Percentiles rank a stretch among this genome's conserved stretches.
Evolutionary conservation across 2,329 filamentous ascomycete species (phyloP).

Genomic region (Xylaria sp.): DNA sequence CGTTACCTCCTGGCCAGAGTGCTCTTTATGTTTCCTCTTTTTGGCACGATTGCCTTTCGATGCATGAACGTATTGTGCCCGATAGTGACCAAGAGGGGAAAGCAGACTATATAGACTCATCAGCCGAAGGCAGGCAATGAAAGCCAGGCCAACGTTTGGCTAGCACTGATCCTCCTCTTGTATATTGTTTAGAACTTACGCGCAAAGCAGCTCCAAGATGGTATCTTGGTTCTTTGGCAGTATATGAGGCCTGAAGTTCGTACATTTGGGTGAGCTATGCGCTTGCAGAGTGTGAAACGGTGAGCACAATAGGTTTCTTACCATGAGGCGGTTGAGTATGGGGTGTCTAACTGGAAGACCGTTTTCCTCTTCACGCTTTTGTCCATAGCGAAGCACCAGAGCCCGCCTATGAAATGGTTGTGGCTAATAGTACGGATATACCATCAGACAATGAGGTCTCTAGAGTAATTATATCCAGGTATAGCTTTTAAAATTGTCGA

Average conservation of each 20-base stretch:
- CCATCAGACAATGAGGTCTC: neutral
- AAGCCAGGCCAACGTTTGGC: neutral
- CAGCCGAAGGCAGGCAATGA: constrained; percentile 9
- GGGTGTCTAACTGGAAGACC: constrained; percentile 69
- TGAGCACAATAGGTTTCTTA: constrained; percentile 42
- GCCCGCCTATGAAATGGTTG: neutral
- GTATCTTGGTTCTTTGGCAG: constrained; percentile 63
- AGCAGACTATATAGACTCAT: constrained; percentile 57
- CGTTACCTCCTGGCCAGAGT: constrained; percentile 24
- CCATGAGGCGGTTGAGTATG: constrained; percentile 67
- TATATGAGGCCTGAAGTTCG: constrained; percentile 62
- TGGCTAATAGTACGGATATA: neutral
- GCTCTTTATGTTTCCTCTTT: constrained; percentile 55
- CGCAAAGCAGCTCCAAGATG: constrained; percentile 71
- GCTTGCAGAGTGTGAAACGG: neutral
- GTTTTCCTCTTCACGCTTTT: constrained; percentile 56
- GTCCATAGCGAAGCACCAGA: constrained; percentile 46
- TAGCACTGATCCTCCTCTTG: too few relatives aligned
- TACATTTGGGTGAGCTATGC: neutral
- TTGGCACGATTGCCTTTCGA: constrained; percentile 67
- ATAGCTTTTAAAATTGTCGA: too few relatives aligned
- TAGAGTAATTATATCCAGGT: too few relatives aligned
- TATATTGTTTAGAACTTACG: constrained; percentile 51
- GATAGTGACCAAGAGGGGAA: constrained; percentile 67
- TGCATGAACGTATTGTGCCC: constrained; percentile 55